phyloP scores from a whole-genome alignment of 352 stramenopile genomes.

The Globisporangium nodosum region DNA sequence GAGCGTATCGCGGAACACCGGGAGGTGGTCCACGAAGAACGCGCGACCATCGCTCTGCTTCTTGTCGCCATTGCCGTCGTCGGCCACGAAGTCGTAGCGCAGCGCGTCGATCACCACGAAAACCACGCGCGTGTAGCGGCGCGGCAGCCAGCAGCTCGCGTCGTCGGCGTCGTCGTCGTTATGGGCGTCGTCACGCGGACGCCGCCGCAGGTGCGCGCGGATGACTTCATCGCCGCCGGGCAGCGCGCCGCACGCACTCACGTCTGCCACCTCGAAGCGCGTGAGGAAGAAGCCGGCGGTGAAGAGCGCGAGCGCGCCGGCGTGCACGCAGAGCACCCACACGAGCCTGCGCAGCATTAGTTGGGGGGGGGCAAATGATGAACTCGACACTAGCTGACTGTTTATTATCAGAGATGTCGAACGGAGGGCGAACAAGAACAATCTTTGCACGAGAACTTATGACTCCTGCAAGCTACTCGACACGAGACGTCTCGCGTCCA shows the following conservation, averaged over 20 bases:
- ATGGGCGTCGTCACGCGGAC: neutral
- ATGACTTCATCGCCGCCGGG: slow-evolving; percentile 12
- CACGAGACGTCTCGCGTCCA: no score
- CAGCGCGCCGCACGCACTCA: slow-evolving; percentile 44
- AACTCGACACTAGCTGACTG: neutral
- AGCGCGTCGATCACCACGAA: slow-evolving; percentile 97
- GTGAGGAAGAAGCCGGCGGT: slow-evolving; percentile 88
- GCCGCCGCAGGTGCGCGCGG: slow-evolving; percentile 3
- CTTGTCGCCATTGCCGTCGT: neutral
- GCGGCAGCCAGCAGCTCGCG: slow-evolving; percentile 66
- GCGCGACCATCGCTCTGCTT: neutral
- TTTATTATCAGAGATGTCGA: neutral
- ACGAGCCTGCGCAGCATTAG: slow-evolving; percentile 7
- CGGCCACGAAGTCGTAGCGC: slow-evolving; percentile 93
- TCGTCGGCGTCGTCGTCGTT: slow-evolving; percentile 8
- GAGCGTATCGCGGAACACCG: slow-evolving; percentile 70
- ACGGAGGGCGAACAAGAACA: neutral
- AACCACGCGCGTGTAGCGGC: slow-evolving; percentile 78
- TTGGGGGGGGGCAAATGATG: neutral
- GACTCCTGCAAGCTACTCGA: no score
- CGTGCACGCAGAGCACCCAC: slow-evolving; percentile 43
- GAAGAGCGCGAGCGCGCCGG: slow-evolving; percentile 70
- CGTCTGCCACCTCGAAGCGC: slow-evolving; percentile 74
- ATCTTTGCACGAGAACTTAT: neutral
- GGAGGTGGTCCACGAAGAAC: slow-evolving; percentile 84